A percentile compares a stretch with the other conserved stretches of the same genome.
Evolutionary conservation across 495 filamentous ascomycete genomes (phyloP).

Genomic region (Aspergillus carlsbadensis): DNA sequence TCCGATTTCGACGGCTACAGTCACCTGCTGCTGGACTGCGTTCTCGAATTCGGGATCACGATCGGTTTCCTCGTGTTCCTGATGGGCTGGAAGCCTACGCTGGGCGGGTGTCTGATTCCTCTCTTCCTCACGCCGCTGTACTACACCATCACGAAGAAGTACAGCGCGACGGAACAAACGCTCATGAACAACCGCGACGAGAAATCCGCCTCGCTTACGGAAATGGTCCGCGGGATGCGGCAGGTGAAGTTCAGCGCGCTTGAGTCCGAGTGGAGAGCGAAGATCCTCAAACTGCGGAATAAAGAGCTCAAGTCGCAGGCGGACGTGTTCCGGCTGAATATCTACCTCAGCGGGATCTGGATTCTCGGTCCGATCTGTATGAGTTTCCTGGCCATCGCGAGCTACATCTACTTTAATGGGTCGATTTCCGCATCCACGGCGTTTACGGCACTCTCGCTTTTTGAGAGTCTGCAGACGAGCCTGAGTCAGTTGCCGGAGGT

Average conservation of each 20-base stretch:
- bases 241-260: constrained; percentile 81
- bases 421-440: constrained; percentile 63
- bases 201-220: constrained; percentile 67
- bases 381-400: constrained; percentile 59
- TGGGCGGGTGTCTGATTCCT: constrained; percentile 61
- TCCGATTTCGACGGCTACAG: constrained; percentile 60
- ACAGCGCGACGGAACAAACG: constrained; percentile 57
- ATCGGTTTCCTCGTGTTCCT: constrained; percentile 61
- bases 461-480: constrained; percentile 59
- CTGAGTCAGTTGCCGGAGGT: constrained; percentile 65
- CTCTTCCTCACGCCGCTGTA: constrained; percentile 61
- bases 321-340: constrained; percentile 55
- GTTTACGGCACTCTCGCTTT: constrained; percentile 70
- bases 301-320: constrained; percentile 60
- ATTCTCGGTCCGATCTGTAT: constrained; percentile 64
- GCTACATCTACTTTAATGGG: constrained; percentile 58
- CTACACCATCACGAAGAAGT: constrained; percentile 59
- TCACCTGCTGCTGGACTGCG: constrained; percentile 47
- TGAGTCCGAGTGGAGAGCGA: constrained; percentile 67
- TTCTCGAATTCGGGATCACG: constrained; percentile 59
- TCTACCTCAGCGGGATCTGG: constrained; percentile 51
- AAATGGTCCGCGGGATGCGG: constrained; percentile 71
- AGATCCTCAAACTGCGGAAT: constrained; percentile 57
- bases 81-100: constrained; percentile 62
- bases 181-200: constrained; percentile 71